Conservation (phyloP, 371 early-diverging fungal genomes). For the Fennellomyces sp. region DNA sequence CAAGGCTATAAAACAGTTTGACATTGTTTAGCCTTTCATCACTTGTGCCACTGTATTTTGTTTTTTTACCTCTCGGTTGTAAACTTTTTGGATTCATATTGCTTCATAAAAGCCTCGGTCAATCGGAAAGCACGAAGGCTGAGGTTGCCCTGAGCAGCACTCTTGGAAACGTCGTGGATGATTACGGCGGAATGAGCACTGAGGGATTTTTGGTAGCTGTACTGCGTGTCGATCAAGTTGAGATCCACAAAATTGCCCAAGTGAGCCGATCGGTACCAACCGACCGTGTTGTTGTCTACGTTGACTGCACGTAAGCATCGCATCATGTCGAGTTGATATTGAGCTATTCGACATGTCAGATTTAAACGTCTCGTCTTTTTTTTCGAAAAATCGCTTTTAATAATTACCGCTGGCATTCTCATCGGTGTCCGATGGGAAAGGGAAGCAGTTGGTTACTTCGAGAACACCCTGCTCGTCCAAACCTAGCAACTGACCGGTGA, state of each 20-base stretch:
- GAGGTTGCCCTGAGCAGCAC: slow-evolving; percentile 83
- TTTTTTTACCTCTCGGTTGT: slow-evolving; percentile 70
- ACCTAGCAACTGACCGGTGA: slow-evolving; percentile 91
- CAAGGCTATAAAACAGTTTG: slow-evolving; percentile 40
- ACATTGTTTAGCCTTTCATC: neutral
- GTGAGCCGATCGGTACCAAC: slow-evolving; percentile 95
- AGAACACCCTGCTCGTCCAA: slow-evolving; percentile 83
- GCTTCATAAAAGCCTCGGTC: slow-evolving; percentile 82
- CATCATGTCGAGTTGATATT: slow-evolving; percentile 94
- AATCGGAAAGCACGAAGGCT: slow-evolving; percentile 89
- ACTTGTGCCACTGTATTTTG: neutral
- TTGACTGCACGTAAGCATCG: slow-evolving; percentile 91
- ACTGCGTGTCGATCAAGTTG: slow-evolving; percentile 89
- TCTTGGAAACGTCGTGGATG: slow-evolving; percentile 88
- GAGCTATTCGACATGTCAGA: no score
- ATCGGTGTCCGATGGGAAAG: slow-evolving; percentile 71
- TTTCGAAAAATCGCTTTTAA: slow-evolving; percentile 6
- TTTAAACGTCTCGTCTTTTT: no score
- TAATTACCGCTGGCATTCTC: slow-evolving; percentile 52
- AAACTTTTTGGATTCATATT: slow-evolving; percentile 85
- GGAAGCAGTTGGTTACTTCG: slow-evolving; percentile 91
- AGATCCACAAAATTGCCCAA: slow-evolving; percentile 91
- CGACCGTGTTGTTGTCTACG: slow-evolving; percentile 94
- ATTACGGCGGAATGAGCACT: slow-evolving; percentile 85
- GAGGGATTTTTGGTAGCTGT: slow-evolving; percentile 87